Evolutionary conservation across 805 yeast genomes (phyloP), one percentile per base, ranked within the genome.

Genomic region (Kodamaea kakaduensis): DNA sequence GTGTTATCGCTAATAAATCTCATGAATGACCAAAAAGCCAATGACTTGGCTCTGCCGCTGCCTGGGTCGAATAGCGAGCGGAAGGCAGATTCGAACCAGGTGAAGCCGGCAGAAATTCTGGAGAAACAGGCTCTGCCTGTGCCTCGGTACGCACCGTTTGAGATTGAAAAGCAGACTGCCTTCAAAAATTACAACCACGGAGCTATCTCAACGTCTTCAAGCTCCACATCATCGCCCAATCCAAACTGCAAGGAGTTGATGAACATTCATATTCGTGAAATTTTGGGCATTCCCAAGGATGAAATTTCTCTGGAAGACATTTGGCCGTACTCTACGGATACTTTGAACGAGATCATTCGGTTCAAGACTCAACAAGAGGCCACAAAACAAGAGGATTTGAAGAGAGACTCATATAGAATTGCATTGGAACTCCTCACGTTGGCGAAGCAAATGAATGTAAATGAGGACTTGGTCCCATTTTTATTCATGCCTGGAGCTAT

Each of bases 311-410:
- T 27, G 25, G 43, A 34, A n/a, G 40, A 37, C 7, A 18, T 41
- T 8, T 54, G 61, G 61, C 64, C 67, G 3, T 61, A 54, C 35
- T 52, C 50, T 10, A 46, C 52, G 13, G 67, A 64, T 15, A 54
- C 70, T 2, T 46, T 70, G 17, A 48, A 57, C 25, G 65, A 59
- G 18, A 44, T 69, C 31, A 44, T 71, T 10, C 45, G 48, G 19
- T 54, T 64, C 22, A 59, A 59, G 44, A 54, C 56, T 2, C 73
- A 69, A 40, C 70, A 70, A 44, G 76, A 69, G 37, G 57, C 53
- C 36, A 59, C 72, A 4, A 58, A 50, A 37, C 70, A 61, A 34
- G 72, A 68, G 35, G 47, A 56, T 23, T 37, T 56, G 20, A 59
- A 58, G 34, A 45, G 50, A 22, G 61, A 60, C 22, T 59, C 54